These are phyloP conservation scores for Fusarium hainanense DNA, from an alignment of 2,329 filamentous ascomycete species.

Conservation along the genomic window DNA sequence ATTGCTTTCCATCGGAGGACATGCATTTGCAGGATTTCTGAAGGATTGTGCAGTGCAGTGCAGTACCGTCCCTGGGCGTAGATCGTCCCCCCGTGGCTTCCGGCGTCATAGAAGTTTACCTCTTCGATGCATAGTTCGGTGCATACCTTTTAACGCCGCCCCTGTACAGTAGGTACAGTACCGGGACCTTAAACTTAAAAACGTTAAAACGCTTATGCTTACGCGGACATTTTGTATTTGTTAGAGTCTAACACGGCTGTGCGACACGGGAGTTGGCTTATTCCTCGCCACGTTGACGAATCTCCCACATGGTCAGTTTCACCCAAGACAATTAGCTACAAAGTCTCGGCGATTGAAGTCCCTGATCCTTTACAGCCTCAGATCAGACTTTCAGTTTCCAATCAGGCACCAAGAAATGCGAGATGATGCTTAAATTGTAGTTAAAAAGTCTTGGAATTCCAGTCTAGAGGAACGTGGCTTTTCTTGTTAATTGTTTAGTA, in stretches of 20 bases:
- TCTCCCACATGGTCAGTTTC: neutral
- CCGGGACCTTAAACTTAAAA: no score
- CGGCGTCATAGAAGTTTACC: slow-evolving; percentile 14
- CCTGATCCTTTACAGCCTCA: neutral
- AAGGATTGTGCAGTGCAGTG: neutral
- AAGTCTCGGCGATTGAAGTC: neutral
- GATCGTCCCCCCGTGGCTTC: neutral
- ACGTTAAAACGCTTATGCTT: neutral
- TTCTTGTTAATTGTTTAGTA: neutral
- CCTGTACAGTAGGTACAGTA: neutral
- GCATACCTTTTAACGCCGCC: neutral
- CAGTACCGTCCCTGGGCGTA: neutral
- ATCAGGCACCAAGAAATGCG: neutral
- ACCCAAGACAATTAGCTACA: neutral
- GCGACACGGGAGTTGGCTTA: neutral
- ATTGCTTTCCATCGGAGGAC: neutral
- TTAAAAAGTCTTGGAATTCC: neutral
- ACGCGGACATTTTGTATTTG: neutral
- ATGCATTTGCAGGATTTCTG: neutral
- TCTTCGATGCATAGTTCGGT: slow-evolving; percentile 24
- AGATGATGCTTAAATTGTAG: neutral
- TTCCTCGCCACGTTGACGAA: neutral
- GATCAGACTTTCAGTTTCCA: neutral
- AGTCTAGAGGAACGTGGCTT: neutral
- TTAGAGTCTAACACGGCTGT: neutral